Conservation (phyloP, 345 rosid genomes). For the Mangifera indica region DNA sequence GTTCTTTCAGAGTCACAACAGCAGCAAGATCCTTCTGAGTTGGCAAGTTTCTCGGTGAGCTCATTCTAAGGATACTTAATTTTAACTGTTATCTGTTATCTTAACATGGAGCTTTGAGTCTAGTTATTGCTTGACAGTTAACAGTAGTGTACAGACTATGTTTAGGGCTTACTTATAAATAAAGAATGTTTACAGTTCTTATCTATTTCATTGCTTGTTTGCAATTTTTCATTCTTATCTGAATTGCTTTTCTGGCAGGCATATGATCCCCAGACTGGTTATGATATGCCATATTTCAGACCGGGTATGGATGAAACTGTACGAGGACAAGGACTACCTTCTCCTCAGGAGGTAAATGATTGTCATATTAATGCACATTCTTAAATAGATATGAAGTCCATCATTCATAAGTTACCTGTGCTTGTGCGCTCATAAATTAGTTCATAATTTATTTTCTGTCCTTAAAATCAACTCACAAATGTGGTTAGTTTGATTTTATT, state of each 20-base stretch:
- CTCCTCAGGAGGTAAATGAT: slow-evolving; percentile 72
- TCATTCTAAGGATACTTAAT: not conserved
- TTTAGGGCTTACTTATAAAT: not conserved
- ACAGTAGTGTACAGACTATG: not conserved
- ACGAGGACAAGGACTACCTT: slow-evolving; percentile 58
- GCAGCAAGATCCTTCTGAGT: slow-evolving; percentile 62
- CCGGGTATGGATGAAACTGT: slow-evolving; percentile 62
- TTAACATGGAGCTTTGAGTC: not conserved
- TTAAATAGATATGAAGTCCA: not conserved
- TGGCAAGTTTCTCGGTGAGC: slow-evolving; percentile 62
- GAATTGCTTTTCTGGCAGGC: slow-evolving; percentile 41
- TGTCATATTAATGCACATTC: not conserved
- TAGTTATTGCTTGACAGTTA: too few species aligned
- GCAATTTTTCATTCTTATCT: slow-evolving; percentile 9
- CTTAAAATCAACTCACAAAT: not conserved
- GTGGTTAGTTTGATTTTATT: slow-evolving; percentile 4
- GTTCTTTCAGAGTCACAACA: slow-evolving; percentile 57
- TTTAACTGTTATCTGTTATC: not conserved
- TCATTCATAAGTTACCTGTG: not conserved
- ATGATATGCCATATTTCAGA: slow-evolving; percentile 72
- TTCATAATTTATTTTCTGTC: too few species aligned
- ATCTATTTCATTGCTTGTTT: not conserved
- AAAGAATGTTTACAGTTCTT: slow-evolving; percentile 1
- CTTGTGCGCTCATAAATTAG: not conserved
- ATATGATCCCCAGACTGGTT: slow-evolving; percentile 58